Percentiles rank a stretch among this genome's conserved stretches.
These are phyloP conservation scores for Pleurotus giganteus DNA, from an alignment of 768 basidiomycete genomes.

Conservation along the genomic window DNA sequence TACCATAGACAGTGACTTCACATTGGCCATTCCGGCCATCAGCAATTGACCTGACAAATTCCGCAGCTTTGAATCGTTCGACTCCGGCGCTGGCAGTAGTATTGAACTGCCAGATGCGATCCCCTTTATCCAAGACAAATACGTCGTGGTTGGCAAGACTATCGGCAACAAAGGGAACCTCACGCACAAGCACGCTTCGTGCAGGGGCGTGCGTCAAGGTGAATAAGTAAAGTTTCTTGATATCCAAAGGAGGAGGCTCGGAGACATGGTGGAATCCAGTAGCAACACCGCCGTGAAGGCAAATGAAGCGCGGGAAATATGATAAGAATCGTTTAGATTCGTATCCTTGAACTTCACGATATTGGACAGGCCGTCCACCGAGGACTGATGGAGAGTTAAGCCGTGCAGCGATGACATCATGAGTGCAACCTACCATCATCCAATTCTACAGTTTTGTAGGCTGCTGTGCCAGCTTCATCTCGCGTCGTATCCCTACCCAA, in stretches of 20 bases:
- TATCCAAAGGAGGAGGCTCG: conserved; percentile 37
- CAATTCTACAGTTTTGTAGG: conserved; percentile 65
- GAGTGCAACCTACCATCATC: conserved; percentile 50
- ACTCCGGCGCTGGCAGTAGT: conserved; percentile 52
- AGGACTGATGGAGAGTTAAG: conserved; percentile 40
- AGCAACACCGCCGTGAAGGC: conserved; percentile 45
- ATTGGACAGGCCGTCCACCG: conserved; percentile 54
- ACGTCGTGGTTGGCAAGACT: conserved; percentile 55
- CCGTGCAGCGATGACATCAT: not conserved
- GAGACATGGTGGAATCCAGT: conserved; percentile 53
- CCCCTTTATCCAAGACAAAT: conserved; percentile 59
- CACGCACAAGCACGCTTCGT: conserved; percentile 37
- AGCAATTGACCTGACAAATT: conserved; percentile 50
- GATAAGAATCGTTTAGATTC: conserved; percentile 52
- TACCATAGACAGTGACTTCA: conserved; percentile 50
- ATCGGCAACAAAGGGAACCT: conserved; percentile 41
- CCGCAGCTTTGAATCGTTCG: conserved; percentile 60
- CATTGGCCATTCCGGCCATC: conserved; percentile 38
- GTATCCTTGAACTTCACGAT: conserved; percentile 58
- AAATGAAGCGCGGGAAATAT: conserved; percentile 47
- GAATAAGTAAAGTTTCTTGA: conserved; percentile 51
- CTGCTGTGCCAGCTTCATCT: conserved; percentile 62
- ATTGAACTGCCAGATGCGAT: conserved; percentile 52
- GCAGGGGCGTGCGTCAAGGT: conserved; percentile 27
- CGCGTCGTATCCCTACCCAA: conserved; percentile 56